Percentiles rank a stretch among this genome's conserved stretches.
Evolutionary conservation across 805 yeast species (phyloP).

Genomic region (Metschnikowia lachancei): DNA sequence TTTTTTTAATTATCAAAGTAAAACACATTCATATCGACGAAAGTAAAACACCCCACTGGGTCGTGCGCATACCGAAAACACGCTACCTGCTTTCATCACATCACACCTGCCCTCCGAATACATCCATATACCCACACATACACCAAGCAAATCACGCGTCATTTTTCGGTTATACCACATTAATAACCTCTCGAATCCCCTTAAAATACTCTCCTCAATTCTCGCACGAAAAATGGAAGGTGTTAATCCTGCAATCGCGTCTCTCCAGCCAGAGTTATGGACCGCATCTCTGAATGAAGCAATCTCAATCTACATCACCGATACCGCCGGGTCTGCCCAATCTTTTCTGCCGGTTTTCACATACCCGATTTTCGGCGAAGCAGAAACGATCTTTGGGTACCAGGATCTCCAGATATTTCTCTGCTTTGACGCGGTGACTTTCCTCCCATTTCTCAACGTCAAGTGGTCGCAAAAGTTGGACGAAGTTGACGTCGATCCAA

Average conservation of each 20-base stretch:
- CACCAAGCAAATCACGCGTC: no score
- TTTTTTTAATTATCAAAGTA: no score
- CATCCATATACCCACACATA: no score
- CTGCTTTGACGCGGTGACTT: slow-evolving; percentile 69
- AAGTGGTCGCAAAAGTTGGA: slow-evolving; percentile 52
- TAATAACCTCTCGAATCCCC: background rate
- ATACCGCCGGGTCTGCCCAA: slow-evolving; percentile 53
- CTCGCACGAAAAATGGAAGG: slow-evolving; percentile 1
- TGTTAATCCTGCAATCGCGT: slow-evolving; percentile 17
- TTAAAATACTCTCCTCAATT: background rate
- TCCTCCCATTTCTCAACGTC: slow-evolving; percentile 68
- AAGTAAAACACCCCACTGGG: no score
- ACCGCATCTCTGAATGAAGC: slow-evolving; percentile 70
- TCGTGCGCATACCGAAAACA: no score
- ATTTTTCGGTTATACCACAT: background rate
- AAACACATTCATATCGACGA: no score
- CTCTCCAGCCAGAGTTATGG: slow-evolving; percentile 68
- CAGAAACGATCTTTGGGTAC: slow-evolving; percentile 86
- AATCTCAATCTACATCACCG: slow-evolving; percentile 54
- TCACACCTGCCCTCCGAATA: no score
- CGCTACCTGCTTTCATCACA: no score
- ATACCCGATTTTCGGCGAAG: slow-evolving; percentile 90
- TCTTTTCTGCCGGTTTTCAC: slow-evolving; percentile 76
- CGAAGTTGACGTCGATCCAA: slow-evolving; percentile 60
- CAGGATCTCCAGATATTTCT: slow-evolving; percentile 62